Evolutionary conservation across 2,329 filamentous ascomycete species (phyloP), one percentile per base, ranked within the genome.

Genomic region (Aureobasidium namibiae): DNA sequence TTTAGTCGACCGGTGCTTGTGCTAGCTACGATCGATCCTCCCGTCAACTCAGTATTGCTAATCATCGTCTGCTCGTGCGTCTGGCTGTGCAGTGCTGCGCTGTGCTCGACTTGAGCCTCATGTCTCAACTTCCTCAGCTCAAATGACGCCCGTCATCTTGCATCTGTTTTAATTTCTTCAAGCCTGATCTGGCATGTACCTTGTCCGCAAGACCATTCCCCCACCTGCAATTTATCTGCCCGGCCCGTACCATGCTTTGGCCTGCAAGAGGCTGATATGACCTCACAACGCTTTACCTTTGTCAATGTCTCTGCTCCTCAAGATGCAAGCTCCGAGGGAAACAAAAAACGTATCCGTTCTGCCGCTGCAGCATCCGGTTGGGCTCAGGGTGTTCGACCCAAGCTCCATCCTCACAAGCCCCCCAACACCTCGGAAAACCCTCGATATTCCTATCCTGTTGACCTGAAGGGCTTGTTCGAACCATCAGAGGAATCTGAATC

Each of bases 301-400:
- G 65, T 70, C n/a, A 67, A 69, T 33, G 66, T 65, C 10, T 67
- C 66, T 24, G 61, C 66, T 52, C 65, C 67, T 7, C 61, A 61
- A 36, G 63, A 63, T 36, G 60, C 63, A 23, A 63, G 45, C 8
- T 62, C 62, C 21, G 61, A 61, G 2, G 66, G 64, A 16, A 67
- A 69, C 63, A 68, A 68, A 61, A 66, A 65, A 50, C 65, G 66
- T 9, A 66, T 70, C 5, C 64, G 68, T 5, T 66, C 64, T 1
- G 64, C 66, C 13, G 68, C 68, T 5, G 68, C 68, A 1, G 48
- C 68, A 63, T 45, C 69, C 63, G 67, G 67, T 65, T 26, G 65
- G 66, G 58, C 61, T 65, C 16, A 60, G 14, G 53, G 65, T 29
- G 44, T 58, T 23, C 62, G 65, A n/a, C 61, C 62, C 16, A 59